phyloP scores from a whole-genome alignment of 2,329 filamentous ascomycete species.

The Trichophyton rubrum region DNA sequence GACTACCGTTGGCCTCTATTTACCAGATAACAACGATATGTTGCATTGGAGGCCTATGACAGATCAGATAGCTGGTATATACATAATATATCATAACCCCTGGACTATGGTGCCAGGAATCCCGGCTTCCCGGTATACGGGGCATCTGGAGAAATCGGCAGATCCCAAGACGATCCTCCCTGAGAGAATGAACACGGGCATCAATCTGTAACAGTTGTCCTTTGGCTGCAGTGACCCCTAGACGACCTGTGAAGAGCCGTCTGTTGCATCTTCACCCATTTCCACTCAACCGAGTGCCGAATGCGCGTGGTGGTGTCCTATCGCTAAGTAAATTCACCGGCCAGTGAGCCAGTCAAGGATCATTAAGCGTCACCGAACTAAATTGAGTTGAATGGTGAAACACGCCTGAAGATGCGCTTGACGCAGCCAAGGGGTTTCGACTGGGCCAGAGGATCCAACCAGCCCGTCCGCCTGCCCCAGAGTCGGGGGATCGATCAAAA shows the following conservation, averaged over 20 bases:
- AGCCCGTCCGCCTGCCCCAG: not conserved
- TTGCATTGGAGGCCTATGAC: too few species aligned
- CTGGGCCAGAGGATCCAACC: not conserved
- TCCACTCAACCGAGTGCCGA: not conserved
- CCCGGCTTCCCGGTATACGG: too few species aligned
- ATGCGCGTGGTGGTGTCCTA: not conserved
- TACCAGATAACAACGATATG: too few species aligned
- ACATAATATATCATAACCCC: too few species aligned
- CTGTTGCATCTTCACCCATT: not conserved
- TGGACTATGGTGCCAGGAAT: too few species aligned
- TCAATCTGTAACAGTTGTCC: not conserved
- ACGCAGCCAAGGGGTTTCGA: not conserved
- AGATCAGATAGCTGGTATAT: too few species aligned
- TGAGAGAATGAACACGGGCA: not conserved
- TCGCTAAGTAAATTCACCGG: not conserved
- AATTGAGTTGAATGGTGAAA: constrained; percentile 4
- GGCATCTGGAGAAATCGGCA: too few species aligned
- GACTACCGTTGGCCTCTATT: too few species aligned
- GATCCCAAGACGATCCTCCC: too few species aligned
- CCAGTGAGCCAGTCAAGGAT: not conserved
- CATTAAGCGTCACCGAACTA: not conserved
- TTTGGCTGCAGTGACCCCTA: not conserved
- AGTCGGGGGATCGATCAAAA: not conserved
- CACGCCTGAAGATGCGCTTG: not conserved
- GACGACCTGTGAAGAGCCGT: not conserved